Percentiles rank a stretch among this genome's conserved stretches.
Evolutionary conservation across 768 basidiomycete species (phyloP).

Genomic region (Panus rudis): DNA sequence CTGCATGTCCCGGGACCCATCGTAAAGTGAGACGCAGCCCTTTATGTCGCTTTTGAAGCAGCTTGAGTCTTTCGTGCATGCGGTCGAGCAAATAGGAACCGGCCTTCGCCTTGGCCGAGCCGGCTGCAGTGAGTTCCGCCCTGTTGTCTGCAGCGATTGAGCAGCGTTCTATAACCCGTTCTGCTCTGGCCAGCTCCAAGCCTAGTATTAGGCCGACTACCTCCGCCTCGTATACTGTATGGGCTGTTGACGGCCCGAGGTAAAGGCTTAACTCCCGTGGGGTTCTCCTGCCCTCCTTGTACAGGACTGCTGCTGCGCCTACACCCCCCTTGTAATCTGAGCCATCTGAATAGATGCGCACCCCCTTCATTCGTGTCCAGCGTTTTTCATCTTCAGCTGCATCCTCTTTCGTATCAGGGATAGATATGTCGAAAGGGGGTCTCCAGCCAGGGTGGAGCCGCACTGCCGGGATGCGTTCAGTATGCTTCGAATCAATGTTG

Average conservation of each 20-base stretch:
- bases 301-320: conserved; percentile 25
- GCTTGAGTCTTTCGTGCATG: too few relatives aligned
- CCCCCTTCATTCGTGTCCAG: too few relatives aligned
- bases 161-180: too few relatives aligned
- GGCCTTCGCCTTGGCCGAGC: too few relatives aligned
- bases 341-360: conserved; percentile 23
- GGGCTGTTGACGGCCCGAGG: conserved; percentile 16
- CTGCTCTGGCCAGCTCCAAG: too few relatives aligned
- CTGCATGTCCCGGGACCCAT: not conserved
- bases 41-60: not conserved
- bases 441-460: conserved; percentile 8
- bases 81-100: too few relatives aligned
- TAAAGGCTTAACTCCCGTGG: conserved; percentile 14
- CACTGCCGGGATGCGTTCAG: conserved; percentile 13
- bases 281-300: conserved; percentile 1
- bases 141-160: too few relatives aligned
- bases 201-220: conserved; percentile 22
- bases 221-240: conserved; percentile 27
- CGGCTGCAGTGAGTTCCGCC: too few relatives aligned
- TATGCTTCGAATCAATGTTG: too few relatives aligned
- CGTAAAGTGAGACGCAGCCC: not conserved
- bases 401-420: not conserved
- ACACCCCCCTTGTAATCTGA: conserved; percentile 21
- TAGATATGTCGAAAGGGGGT: not conserved
- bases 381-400: conserved; percentile 5